A percentile compares a stretch with the other conserved stretches of the same genome.
phyloP scores from a whole-genome alignment of 2,329 filamentous ascomycete species.

The Claviceps sorghi region DNA sequence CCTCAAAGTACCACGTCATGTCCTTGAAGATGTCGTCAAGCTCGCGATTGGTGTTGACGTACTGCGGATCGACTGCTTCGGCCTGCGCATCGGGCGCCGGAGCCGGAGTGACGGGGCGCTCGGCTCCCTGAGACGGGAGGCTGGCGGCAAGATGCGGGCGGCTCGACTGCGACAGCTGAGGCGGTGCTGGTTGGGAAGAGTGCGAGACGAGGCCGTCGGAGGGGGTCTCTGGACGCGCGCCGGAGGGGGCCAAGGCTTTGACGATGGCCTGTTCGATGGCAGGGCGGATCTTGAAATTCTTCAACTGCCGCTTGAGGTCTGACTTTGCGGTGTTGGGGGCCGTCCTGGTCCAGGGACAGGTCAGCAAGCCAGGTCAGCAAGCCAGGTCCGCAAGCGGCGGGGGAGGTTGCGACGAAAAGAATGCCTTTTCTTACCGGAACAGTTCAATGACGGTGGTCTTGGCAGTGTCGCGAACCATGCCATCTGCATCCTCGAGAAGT shows the following conservation, averaged over 20 bases:
- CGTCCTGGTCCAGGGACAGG: constrained; percentile 31
- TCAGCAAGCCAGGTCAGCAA: constrained; percentile 1
- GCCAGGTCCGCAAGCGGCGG: too few relatives aligned
- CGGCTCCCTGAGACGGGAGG: constrained; percentile 31
- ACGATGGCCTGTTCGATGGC: constrained; percentile 74
- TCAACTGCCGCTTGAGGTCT: constrained; percentile 75
- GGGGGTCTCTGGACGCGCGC: constrained; percentile 27
- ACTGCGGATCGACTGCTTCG: constrained; percentile 63
- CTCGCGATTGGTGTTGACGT: constrained; percentile 72
- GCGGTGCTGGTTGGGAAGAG: neutral
- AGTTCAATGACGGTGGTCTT: constrained; percentile 75
- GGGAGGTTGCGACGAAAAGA: neutral
- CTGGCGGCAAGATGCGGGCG: constrained; percentile 33
- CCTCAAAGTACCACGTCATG: constrained; percentile 73
- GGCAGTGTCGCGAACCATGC: constrained; percentile 70
- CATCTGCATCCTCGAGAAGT: constrained; percentile 79
- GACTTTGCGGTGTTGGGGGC: constrained; percentile 74
- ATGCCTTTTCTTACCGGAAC: constrained; percentile 47
- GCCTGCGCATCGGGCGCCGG: constrained; percentile 48
- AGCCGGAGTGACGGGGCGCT: constrained; percentile 45
- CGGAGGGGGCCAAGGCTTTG: constrained; percentile 49
- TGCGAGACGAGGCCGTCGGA: constrained; percentile 21
- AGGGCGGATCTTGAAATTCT: constrained; percentile 70
- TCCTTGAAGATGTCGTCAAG: constrained; percentile 76
- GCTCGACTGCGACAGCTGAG: constrained; percentile 15